Conservation (phyloP, 2,329 filamentous ascomycete species). For the Rachicladosporium sp. region DNA sequence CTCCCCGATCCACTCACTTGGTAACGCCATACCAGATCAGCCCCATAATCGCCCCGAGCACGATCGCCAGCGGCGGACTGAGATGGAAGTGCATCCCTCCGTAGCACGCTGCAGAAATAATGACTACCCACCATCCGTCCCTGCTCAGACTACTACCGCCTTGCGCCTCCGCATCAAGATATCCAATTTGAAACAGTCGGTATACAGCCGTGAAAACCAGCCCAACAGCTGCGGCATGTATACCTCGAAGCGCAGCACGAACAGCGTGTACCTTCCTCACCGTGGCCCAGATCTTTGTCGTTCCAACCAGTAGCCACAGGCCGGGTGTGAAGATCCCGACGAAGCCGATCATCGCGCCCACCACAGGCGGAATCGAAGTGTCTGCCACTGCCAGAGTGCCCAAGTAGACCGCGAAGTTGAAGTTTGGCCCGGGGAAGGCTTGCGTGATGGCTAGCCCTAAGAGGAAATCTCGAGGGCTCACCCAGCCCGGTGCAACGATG, state of each 20-base stretch:
- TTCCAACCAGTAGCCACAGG: constrained; percentile 24
- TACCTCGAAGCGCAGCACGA: constrained; percentile 24
- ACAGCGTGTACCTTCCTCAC: constrained; percentile 25
- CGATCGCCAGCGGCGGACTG: constrained; percentile 27
- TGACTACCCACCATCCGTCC: constrained; percentile 36
- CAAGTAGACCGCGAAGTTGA: constrained; percentile 39
- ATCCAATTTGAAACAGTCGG: constrained; percentile 32
- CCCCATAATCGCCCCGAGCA: constrained; percentile 28
- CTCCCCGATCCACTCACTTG: too few species aligned
- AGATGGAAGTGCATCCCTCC: constrained; percentile 30
- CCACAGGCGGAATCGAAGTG: constrained; percentile 16
- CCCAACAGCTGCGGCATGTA: constrained; percentile 32
- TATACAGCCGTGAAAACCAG: constrained; percentile 35
- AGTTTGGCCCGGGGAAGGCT: constrained; percentile 53
- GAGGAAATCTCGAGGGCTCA: constrained; percentile 57
- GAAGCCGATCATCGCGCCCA: constrained; percentile 27
- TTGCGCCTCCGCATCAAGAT: constrained; percentile 25
- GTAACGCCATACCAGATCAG: constrained; percentile 28
- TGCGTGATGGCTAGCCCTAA: constrained; percentile 62
- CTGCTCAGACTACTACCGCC: constrained; percentile 25
- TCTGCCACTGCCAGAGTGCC: constrained; percentile 26
- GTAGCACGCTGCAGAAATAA: constrained; percentile 29
- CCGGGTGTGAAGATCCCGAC: constrained; percentile 30
- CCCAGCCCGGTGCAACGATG: constrained; percentile 57
- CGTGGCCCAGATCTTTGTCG: constrained; percentile 28